Evolutionary conservation across 2,329 filamentous ascomycete genomes (phyloP), one percentile per base, ranked within the genome.

Genomic region (Leptodontidium sp.): DNA sequence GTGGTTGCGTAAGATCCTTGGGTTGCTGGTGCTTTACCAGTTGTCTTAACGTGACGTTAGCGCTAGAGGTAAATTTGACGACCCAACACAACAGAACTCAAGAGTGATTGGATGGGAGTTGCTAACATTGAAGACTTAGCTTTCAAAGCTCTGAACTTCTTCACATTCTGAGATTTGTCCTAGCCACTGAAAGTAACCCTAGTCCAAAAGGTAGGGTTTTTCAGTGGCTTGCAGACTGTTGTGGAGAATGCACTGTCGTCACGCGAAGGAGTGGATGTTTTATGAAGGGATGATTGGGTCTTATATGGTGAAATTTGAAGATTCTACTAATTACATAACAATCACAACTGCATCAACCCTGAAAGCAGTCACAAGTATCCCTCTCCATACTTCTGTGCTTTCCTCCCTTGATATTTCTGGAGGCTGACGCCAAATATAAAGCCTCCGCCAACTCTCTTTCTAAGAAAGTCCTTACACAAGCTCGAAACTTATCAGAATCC

Each of bases 381-480:
- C n/a, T 63, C 49, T 67, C 47, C 63, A n/a, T 35, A 67, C 57
- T 67, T 8, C n/a, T 62, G 17, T 67, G 47, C 65, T 67, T 57
- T 67, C 32, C 26, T 58, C 40, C 43, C 9, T 21, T 62, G 43
- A 21, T 52, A 66, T 66, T 55, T 52, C 8, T 61, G 14, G 24
- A 66, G 26, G 57, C 24, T 66, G 17, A 66, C 62, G 65, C 58
- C 32, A 67, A 62, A 57, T 67, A 67, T 58, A 67, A 67, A 67
- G 65, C 57, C 35, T 35, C 58, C 49, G 53, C 64, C 43, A n/a
- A 63, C 65, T 67, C 24, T 52, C 14, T 67, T 67, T 26, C 21
- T 1, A 21, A 21, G 35, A 32, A 67, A 58, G 35, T 58, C 63
- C 63, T 62, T 67, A 63, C 59, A 29, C 49, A 67, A 21, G 11